These are phyloP conservation scores for Aquilaria malaccensis DNA, from an alignment of 345 rosid genomes.

Conservation along the genomic window DNA sequence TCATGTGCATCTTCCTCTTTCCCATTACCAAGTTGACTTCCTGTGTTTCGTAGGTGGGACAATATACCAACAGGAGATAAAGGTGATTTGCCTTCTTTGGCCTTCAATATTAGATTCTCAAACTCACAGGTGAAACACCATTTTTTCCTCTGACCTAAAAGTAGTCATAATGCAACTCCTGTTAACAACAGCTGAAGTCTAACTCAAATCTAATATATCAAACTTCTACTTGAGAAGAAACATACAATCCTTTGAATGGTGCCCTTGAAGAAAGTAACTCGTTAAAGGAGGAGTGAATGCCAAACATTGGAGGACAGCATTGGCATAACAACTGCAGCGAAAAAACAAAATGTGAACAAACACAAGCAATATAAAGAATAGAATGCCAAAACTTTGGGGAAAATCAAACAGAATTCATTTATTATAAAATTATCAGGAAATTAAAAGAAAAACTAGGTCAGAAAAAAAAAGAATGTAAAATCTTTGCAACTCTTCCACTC, in stretches of 20 bases:
- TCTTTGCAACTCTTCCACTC: too few species aligned
- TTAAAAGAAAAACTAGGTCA: not conserved
- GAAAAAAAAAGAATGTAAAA: too few species aligned
- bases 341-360: conserved; percentile 15
- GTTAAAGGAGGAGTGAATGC: conserved; percentile 89
- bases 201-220: too few species aligned
- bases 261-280: conserved; percentile 75
- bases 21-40: conserved; percentile 77
- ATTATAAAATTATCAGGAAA: not conserved
- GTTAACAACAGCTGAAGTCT: not conserved
- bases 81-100: conserved; percentile 61
- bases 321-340: conserved; percentile 91
- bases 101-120: conserved; percentile 64
- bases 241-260: conserved; percentile 81
- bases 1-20: conserved; percentile 99
- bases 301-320: conserved; percentile 89
- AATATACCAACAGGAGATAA: conserved; percentile 66
- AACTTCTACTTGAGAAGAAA: conserved; percentile 9
- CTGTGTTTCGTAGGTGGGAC: conserved; percentile 59
- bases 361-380: not conserved
- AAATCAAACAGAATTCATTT: not conserved
- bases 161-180: conserved; percentile 5
- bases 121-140: conserved; percentile 95
- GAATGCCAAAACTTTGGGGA: not conserved
- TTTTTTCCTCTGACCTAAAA: conserved; percentile 57